These are phyloP conservation scores for Ascochyta fabae DNA, from an alignment of 2,329 filamentous ascomycete species.

Conservation along the genomic window DNA sequence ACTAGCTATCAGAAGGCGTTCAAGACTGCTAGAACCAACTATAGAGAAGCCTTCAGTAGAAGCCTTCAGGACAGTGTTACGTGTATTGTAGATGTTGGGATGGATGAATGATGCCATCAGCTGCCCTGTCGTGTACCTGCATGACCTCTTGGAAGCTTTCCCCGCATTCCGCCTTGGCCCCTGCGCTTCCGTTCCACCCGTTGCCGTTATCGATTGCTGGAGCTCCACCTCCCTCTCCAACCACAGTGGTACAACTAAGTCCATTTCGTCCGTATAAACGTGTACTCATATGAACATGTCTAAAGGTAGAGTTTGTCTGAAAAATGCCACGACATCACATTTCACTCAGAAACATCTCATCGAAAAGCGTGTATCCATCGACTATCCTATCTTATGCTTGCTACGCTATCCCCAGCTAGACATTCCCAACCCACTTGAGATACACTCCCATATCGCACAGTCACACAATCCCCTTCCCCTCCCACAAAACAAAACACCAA, in stretches of 20 bases:
- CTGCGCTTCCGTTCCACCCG: not conserved
- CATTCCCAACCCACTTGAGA: not conserved
- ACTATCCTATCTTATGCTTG: not conserved
- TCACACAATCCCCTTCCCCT: not conserved
- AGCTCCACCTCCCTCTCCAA: not conserved
- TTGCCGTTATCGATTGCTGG: slow-evolving; percentile 5
- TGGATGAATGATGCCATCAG: not conserved
- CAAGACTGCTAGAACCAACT: no score
- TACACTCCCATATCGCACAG: slow-evolving; percentile 1
- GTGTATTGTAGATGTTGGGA: no score
- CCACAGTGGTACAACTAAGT: no score
- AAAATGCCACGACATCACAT: not conserved
- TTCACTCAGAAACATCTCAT: not conserved
- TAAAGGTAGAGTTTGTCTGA: no score
- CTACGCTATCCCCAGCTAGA: slow-evolving; percentile 4
- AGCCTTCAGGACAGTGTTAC: no score
- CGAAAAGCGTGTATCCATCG: not conserved
- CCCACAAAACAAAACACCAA: not conserved
- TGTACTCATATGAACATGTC: no score
- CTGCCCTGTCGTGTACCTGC: slow-evolving; percentile 15
- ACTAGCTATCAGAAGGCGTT: no score
- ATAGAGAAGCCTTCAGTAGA: no score
- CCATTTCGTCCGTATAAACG: no score
- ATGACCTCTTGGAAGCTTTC: not conserved
- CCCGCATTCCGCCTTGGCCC: slow-evolving; percentile 3